phyloP scores from a whole-genome alignment of 163 green algal genomes.

The Trebouxia gelatinosa region DNA sequence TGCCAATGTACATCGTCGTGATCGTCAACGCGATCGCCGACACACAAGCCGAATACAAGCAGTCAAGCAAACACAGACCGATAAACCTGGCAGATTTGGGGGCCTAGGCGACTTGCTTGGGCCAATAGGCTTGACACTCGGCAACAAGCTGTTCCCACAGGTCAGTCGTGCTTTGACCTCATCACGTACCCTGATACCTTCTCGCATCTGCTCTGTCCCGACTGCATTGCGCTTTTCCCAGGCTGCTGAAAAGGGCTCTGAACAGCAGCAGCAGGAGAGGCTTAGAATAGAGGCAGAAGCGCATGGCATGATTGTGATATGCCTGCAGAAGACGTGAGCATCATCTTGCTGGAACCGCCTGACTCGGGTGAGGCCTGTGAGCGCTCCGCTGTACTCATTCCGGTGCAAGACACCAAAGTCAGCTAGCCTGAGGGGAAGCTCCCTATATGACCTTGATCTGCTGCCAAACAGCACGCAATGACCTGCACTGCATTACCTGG shows the following conservation, averaged over 20 bases:
- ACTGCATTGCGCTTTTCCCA: background rate
- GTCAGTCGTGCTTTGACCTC: too few species aligned
- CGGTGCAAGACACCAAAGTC: conserved; percentile 99
- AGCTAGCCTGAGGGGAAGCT: conserved; percentile 91
- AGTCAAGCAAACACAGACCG: background rate
- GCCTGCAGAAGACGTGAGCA: conserved; percentile 97
- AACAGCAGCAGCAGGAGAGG: background rate
- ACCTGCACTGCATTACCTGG: conserved; percentile 62
- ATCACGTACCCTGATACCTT: too few species aligned
- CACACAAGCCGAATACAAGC: too few species aligned
- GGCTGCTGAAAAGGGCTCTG: too few species aligned
- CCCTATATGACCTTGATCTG: conserved; percentile 87
- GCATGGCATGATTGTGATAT: background rate
- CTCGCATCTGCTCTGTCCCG: background rate
- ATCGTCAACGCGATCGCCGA: too few species aligned
- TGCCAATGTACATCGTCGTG: too few species aligned
- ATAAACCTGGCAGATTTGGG: conserved; percentile 11
- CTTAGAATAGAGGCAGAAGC: background rate
- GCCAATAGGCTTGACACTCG: conserved; percentile 67
- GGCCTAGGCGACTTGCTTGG: conserved; percentile 69
- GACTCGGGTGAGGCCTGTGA: conserved; percentile 88
- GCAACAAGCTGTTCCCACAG: conserved; percentile 33
- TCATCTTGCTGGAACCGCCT: conserved; percentile 98
- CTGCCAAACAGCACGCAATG: conserved; percentile 97
- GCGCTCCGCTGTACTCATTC: conserved; percentile 87